Evolutionary conservation across 495 filamentous ascomycete species (phyloP).

Genomic region (Aspergillus nidulans): DNA sequence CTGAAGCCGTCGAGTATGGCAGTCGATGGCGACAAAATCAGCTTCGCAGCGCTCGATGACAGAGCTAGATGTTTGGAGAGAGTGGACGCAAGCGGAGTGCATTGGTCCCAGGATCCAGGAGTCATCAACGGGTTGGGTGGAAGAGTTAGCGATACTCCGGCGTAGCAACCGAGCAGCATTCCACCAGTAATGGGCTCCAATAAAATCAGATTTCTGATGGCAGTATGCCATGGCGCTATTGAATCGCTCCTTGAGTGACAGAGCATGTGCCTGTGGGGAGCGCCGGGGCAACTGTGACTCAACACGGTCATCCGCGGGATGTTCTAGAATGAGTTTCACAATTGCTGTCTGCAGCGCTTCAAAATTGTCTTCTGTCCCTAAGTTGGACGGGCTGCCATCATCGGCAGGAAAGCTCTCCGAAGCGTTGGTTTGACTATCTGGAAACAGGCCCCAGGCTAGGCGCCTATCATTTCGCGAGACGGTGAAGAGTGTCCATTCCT

Average conservation of each 20-base stretch:
- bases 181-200: slow-evolving; percentile 50
- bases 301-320: slow-evolving; percentile 50
- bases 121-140: slow-evolving; percentile 24
- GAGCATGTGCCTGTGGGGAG: neutral
- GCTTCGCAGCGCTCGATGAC: slow-evolving; percentile 42
- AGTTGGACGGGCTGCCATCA: slow-evolving; percentile 56
- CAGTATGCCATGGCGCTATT: slow-evolving; percentile 36
- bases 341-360: slow-evolving; percentile 80
- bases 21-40: slow-evolving; percentile 35
- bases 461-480: slow-evolving; percentile 65
- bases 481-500: slow-evolving; percentile 60
- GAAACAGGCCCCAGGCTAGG: slow-evolving; percentile 65
- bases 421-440: slow-evolving; percentile 17
- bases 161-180: slow-evolving; percentile 40
- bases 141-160: slow-evolving; percentile 20
- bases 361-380: slow-evolving; percentile 75
- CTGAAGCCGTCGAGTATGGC: slow-evolving; percentile 35
- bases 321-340: slow-evolving; percentile 74
- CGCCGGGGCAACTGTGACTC: slow-evolving; percentile 9
- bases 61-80: slow-evolving; percentile 32
- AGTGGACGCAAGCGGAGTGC: slow-evolving; percentile 32
- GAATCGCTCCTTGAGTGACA: slow-evolving; percentile 38
- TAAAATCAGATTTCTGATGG: slow-evolving; percentile 39
- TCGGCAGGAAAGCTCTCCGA: slow-evolving; percentile 35
- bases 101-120: slow-evolving; percentile 43